Conservation (phyloP, 441 rosid species). For the Biscutella auriculata region DNA sequence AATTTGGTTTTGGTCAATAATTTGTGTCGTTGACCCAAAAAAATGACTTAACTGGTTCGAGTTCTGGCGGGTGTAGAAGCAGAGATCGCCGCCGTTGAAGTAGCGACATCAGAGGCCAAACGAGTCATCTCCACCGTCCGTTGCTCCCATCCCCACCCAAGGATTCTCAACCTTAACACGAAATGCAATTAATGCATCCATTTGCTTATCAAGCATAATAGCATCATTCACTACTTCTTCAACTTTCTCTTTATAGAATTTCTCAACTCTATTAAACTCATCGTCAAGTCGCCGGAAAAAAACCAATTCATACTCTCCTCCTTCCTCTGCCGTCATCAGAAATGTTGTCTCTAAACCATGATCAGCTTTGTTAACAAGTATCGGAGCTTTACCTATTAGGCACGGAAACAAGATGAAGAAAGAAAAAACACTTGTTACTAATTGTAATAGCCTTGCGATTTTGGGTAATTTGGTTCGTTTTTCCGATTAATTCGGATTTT, state of each 20-base stretch:
- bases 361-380: conserved; percentile 26
- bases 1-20: too few species aligned
- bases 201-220: conserved; percentile 38
- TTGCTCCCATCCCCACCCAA: conserved; percentile 34
- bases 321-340: conserved; percentile 37
- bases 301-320: conserved; percentile 50
- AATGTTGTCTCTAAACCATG: conserved; percentile 35
- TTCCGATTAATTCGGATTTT: too few species aligned
- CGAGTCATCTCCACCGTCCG: conserved; percentile 41
- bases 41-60: too few species aligned
- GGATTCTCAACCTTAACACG: conserved; percentile 65
- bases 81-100: conserved; percentile 34
- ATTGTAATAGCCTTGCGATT: too few species aligned
- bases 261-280: conserved; percentile 52
- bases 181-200: conserved; percentile 70
- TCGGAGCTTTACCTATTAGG: conserved; percentile 23
- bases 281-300: conserved; percentile 60
- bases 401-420: too few species aligned
- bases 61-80: conserved; percentile 37
- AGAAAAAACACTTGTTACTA: too few species aligned
- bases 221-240: conserved; percentile 61
- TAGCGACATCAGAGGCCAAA: conserved; percentile 37
- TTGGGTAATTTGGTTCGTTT: too few species aligned
- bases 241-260: conserved; percentile 42
- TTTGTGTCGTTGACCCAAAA: too few species aligned